Evolutionary conservation across 2,329 filamentous ascomycete species (phyloP), one percentile per base, ranked within the genome.

Genomic region (Pestalotiopsis sp.): DNA sequence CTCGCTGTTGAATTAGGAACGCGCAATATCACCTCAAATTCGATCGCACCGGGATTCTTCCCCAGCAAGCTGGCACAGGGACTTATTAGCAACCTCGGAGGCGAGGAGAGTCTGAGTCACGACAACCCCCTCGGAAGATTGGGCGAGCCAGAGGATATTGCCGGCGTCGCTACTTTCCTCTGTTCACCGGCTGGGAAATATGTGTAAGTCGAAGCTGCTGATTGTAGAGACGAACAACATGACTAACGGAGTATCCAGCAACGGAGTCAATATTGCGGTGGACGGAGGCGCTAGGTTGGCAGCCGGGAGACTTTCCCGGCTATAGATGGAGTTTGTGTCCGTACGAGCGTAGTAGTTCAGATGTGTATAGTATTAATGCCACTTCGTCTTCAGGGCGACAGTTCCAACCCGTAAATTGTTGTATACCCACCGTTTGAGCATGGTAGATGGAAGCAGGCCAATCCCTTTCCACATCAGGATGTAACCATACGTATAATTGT

Each of bases 41-140:
- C 86, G 59, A 87, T 93, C 65, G 88, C 89, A 1, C 91, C 91
- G 0, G 90, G 90, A 0, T 91, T 92, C 77, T 92, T 91, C 78
- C 88, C 89, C 2, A 88, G 85, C 3, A 91, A 91, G 79, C 88
- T 92, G 84, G 88, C 90, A 0, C 85, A 82, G 66, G 90, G 87
- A 0, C 74, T 93, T 57, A 91, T 93, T 77, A 85, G 87, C 68
- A 77, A 85, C 71, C 80, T 84, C 60, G 91, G 91, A 13, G 91
- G 91, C 2, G 78, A 79, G 56, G 81, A 86, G 20, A 78, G 78
- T 65, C 70, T 89, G 55, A 84, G 81, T 26, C 81, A 82, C 62
- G 79, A 79, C 56, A 87, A 83, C 66, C 87, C 88, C 9, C 84
- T 88, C 70, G 81, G 83, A 56, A 78, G 87, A 60, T 73, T 90